Percentiles rank a stretch among this genome's conserved stretches.
These are phyloP conservation scores for Phytophthora aleatoria DNA, from an alignment of 352 stramenopile species.

Conservation along the genomic window DNA sequence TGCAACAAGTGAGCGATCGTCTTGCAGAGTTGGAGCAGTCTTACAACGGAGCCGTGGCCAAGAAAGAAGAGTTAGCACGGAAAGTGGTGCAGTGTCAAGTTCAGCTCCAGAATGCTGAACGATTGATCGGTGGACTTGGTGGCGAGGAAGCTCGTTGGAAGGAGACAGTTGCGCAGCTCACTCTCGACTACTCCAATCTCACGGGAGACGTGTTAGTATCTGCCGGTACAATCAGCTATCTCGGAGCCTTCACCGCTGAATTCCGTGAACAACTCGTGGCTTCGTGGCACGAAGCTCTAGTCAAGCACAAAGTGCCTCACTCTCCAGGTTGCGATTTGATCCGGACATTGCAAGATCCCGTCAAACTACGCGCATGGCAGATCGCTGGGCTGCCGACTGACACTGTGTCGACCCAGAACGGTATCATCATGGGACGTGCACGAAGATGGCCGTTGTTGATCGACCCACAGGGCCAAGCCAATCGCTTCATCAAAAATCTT, in stretches of 20 bases:
- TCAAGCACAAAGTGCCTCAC: slow-evolving; percentile 68
- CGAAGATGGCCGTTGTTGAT: slow-evolving; percentile 90
- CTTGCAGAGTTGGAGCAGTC: slow-evolving; percentile 85
- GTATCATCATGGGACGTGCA: slow-evolving; percentile 89
- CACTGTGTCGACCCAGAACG: slow-evolving; percentile 94
- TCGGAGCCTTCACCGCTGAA: slow-evolving; percentile 86
- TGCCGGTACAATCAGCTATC: slow-evolving; percentile 87
- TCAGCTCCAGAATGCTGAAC: slow-evolving; percentile 89
- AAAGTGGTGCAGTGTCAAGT: slow-evolving; percentile 92
- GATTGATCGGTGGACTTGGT: slow-evolving; percentile 81
- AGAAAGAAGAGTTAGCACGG: slow-evolving; percentile 90
- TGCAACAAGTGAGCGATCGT: slow-evolving; percentile 87
- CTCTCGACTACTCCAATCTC: slow-evolving; percentile 78
- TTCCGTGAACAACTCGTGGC: slow-evolving; percentile 78
- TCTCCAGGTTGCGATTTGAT: slow-evolving; percentile 89
- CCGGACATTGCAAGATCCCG: slow-evolving; percentile 82
- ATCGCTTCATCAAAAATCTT: slow-evolving; percentile 92
- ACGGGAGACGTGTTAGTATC: slow-evolving; percentile 88
- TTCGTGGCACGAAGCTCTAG: slow-evolving; percentile 69
- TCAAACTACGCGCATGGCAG: slow-evolving; percentile 90
- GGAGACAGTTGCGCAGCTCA: slow-evolving; percentile 75
- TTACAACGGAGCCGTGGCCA: slow-evolving; percentile 84
- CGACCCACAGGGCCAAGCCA: slow-evolving; percentile 92
- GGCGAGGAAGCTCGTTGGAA: slow-evolving; percentile 88
- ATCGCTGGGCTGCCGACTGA: slow-evolving; percentile 88